Evolutionary conservation across 176 grass and related monocot genomes (phyloP), one percentile per base, ranked within the genome.

Genomic region (Cenchrus purpureus): DNA sequence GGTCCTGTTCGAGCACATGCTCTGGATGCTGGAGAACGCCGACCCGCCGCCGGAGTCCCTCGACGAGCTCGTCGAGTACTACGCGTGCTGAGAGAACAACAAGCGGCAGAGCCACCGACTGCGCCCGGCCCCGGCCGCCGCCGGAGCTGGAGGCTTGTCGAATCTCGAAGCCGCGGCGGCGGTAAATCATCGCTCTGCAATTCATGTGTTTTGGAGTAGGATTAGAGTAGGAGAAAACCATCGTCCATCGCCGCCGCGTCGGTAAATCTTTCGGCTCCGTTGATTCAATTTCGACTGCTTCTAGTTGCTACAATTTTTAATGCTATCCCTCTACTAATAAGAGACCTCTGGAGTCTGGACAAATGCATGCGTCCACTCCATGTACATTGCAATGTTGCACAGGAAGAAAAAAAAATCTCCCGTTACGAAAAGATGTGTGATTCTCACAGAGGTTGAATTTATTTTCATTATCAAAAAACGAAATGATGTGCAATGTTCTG

Each of bases 1-100:
- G 59, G 91, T 93, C 5, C 83, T 95, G 19, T 95, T 95, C 81
- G 94, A 95, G 65, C 94, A 95, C 88, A 68, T 95, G 6, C 86
- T 93, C 5, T 95, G 91, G 94, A 95, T 91, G 94, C 88, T 95
- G n/a, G 88, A 93, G 86, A 91, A 93, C 89, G 88, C 91, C 22
- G 94, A 93, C 65, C 91, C 88, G 44, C 86, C 76, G 70, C 94
- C 91, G 31, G 94, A 95, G 71, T 95, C 90, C 4, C 71, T 90
- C 52, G 94, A 93, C 58, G 94, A 95, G 80, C 81, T 95, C 71
- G 90, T 92, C 75, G 93, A 95, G 40, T 93, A 93, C 86, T 95
- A 95, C 76, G 88, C 91, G 3, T 91, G 86, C 88, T 91, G 80
- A 9, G 45, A 46, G 45, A 40, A 40, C 37, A 40, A 40, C 37